Base-by-base conservation (phyloP, 495 filamentous ascomycete genomes). In the Aspergillus haitiensis region DNA sequence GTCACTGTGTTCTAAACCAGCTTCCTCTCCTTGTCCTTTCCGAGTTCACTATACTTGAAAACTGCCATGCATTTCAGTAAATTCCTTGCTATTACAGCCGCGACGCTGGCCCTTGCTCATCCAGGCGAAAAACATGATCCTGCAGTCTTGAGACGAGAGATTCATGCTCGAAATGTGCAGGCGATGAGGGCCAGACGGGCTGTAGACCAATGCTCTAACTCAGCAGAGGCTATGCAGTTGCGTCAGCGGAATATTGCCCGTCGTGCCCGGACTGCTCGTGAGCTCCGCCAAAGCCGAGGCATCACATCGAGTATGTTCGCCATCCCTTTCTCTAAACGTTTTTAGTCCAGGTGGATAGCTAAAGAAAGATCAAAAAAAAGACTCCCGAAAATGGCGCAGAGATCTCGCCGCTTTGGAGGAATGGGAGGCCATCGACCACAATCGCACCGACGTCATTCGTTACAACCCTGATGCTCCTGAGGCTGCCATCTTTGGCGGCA, bases 341-440 rank as follows among this genome's bases (percentile, higher is more conserved):
- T 9, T 35, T 32, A 59, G 31, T 40, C 37, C 37, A 9, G 8
- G 37, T 40, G 37, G 9, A 9, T 13, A 10, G 37, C 37, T 13
- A 40, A 13, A 10, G 37, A 13, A 40, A 10, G 37, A 13, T 36
- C 10, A 39, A 16, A 12, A 1, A 6, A 9, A 39, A 75, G 72
- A 45, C 33, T 56, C 72, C 7, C 62, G 71, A 31, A 73, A 75
- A 21, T 72, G 62, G 62, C 67, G 70, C 36, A 66, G 72, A 12
- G 56, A 69, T 46, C 60, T 70, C 4, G 70, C 66, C n/a, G 67
- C 65, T 10, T 61, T 82, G 6, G 67, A 73, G 53, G 75, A 72
- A 58, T 84, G 88, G 75, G 77, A 85, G 42, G 75, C 72, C 6
- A 80, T 87, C 33, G 79, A 81, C 57, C 72, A 75, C 60, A 75